Conservation (phyloP, 2,329 filamentous ascomycete species). For the Calonectria multiphialidica region DNA sequence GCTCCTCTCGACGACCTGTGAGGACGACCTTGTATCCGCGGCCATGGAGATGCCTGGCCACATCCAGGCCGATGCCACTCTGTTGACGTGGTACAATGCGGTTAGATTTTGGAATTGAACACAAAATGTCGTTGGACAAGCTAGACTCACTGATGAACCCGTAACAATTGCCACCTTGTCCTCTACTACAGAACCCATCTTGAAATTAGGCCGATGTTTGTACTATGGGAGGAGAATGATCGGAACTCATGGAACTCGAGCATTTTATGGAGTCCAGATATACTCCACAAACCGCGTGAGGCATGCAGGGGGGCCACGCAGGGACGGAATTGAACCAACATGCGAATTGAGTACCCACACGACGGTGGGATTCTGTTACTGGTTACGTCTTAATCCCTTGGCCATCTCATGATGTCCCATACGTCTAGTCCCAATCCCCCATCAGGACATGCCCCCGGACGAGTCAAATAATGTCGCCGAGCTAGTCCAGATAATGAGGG, state of each 20-base stretch:
- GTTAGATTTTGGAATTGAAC: background rate
- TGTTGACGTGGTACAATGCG: background rate
- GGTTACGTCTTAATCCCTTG: too few species aligned
- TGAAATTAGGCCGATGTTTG: background rate
- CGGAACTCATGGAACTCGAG: too few species aligned
- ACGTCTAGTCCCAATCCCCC: background rate
- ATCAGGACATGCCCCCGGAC: background rate
- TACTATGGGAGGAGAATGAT: background rate
- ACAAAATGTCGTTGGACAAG: background rate
- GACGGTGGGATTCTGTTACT: too few species aligned
- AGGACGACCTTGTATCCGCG: slow-evolving; percentile 17
- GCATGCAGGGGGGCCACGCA: too few species aligned
- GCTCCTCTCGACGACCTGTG: slow-evolving; percentile 2
- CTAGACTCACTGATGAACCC: slow-evolving; percentile 8
- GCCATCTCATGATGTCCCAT: background rate
- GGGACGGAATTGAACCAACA: too few species aligned
- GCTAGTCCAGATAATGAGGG: background rate
- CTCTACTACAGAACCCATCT: slow-evolving; percentile 7
- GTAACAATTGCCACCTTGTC: slow-evolving; percentile 19
- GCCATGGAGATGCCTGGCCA: slow-evolving; percentile 16
- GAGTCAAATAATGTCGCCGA: background rate
- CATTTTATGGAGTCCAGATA: too few species aligned
- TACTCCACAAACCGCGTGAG: too few species aligned
- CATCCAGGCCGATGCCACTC: slow-evolving; percentile 14
- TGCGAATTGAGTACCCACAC: too few species aligned